phyloP scores from a whole-genome alignment of 1,139 yeast species.

The Wickerhamomyces sp. region DNA sequence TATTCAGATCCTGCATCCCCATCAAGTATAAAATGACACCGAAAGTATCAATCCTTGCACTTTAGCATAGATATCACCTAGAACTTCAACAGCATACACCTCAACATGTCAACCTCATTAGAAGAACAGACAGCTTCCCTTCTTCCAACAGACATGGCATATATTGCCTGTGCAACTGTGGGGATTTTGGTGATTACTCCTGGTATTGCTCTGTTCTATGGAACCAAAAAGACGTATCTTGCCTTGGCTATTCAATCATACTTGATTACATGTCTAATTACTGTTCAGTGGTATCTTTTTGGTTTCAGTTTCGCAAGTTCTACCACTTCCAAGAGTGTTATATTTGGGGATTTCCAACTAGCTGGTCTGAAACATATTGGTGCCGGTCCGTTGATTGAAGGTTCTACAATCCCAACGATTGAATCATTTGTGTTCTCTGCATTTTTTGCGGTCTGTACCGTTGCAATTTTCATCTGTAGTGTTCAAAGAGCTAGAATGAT shows the following conservation, averaged over 20 bases:
- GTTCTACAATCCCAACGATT: slow-evolving; percentile 37
- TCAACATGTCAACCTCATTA: not conserved
- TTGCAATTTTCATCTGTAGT: slow-evolving; percentile 43
- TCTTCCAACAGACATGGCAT: slow-evolving; percentile 4
- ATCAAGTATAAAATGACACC: too few relatives aligned
- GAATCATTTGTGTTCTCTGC: slow-evolving; percentile 37
- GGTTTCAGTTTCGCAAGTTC: slow-evolving; percentile 42
- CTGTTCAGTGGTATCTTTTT: slow-evolving; percentile 38
- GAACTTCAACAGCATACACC: not conserved
- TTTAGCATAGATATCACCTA: not conserved
- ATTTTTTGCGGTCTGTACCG: slow-evolving; percentile 43
- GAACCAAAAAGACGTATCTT: slow-evolving; percentile 31
- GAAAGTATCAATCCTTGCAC: too few relatives aligned
- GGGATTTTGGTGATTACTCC: slow-evolving; percentile 38
- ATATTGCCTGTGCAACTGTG: slow-evolving; percentile 23
- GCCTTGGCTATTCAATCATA: slow-evolving; percentile 39
- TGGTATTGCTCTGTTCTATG: slow-evolving; percentile 25
- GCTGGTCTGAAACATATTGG: slow-evolving; percentile 37
- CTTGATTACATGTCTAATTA: slow-evolving; percentile 34
- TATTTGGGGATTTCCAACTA: slow-evolving; percentile 34
- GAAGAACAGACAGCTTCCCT: not conserved
- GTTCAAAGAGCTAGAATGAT: slow-evolving; percentile 39
- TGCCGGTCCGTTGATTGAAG: slow-evolving; percentile 36
- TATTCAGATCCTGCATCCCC: too few relatives aligned
- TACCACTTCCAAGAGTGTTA: slow-evolving; percentile 31